A percentile compares a stretch with the other conserved stretches of the same genome.
phyloP scores from a whole-genome alignment of 192 early-diverging fungal genomes.

The Glomus cerebriforme region DNA sequence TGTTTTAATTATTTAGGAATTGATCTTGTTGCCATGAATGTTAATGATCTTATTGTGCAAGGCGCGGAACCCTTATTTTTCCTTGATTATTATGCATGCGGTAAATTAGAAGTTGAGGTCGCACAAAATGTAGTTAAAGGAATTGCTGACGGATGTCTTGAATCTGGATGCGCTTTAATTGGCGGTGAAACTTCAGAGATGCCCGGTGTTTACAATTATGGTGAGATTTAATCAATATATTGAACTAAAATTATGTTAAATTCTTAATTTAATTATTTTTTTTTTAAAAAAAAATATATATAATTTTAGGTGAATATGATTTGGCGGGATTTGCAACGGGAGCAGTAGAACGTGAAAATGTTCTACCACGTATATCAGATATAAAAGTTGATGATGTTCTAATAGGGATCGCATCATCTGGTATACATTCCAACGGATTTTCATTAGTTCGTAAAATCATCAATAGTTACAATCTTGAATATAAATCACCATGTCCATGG shows the following conservation, averaged over 20 bases:
- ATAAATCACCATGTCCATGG: slow-evolving; percentile 85
- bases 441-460: slow-evolving; percentile 94
- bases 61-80: slow-evolving; percentile 99
- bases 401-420: slow-evolving; percentile 92
- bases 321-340: slow-evolving; percentile 97
- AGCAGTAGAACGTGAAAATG: slow-evolving; percentile 86
- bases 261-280: neutral
- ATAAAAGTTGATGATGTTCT: slow-evolving; percentile 83
- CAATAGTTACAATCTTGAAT: slow-evolving; percentile 67
- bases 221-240: neutral
- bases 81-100: slow-evolving; percentile 97
- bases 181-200: slow-evolving; percentile 99
- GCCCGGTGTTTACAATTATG: slow-evolving; percentile 90
- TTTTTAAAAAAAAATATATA: no score
- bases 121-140: slow-evolving; percentile 90
- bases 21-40: slow-evolving; percentile 99
- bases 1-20: slow-evolving; percentile 44
- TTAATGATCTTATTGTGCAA: slow-evolving; percentile 98
- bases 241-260: neutral
- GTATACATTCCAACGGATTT: slow-evolving; percentile 99
- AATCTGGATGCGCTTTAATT: slow-evolving; percentile 91
- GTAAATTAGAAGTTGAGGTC: slow-evolving; percentile 90
- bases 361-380: slow-evolving; percentile 80
- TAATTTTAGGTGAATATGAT: slow-evolving; percentile 82
- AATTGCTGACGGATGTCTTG: slow-evolving; percentile 89